Base-by-base conservation (phyloP, 1,284 basidiomycete species). In the Ganoderma resinaceum region DNA sequence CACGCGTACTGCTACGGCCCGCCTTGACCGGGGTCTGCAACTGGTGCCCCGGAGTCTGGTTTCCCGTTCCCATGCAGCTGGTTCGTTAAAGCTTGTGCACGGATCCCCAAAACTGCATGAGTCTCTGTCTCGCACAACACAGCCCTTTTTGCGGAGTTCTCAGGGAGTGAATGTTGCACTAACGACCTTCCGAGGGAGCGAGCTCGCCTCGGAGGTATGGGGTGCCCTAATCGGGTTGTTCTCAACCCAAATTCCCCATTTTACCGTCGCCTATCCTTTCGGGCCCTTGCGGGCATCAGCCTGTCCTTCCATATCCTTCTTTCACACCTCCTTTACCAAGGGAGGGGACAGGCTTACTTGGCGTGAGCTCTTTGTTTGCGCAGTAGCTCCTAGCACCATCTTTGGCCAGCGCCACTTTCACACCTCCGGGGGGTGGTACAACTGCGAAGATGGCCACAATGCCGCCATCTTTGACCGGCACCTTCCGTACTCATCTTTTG, bases 241-340 rank as follows among this genome's bases (percentile, higher is more conserved):
- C 12, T 59, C 26, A 38, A 59, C 38, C 8, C 33, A 16, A 37
- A 38, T 59, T 35, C 57, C 57, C 57, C 33, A 38, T 38, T 38
- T 59, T 59, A 59, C 38, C 55, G 14, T 57, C 55, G 55, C 55
- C 35, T 57, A 57, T 57, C 57, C 57, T 59, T 59, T 59, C 57
- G 57, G 57, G 33, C 57, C 57, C 57, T 37, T 14, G 38, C 29
- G 57, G 57, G 57, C 57, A 59, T 59, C 57, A 38, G 38, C 33
- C 38, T 35, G 57, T 23, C 46, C 57, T 59, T 59, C 38, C 20
- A 20, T 59, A 59, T 59, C 38, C 57, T 38, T 59, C 57, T 59
- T 37, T 59, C 20, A n/a, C 46, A 59, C 35, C 38, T 38, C 57
- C 57, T 59, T 59, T 59, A 59, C 57, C 57, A 59, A 59, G 57